Conservation (phyloP, 176 grass and related monocot species). For the Juncus inflexus region DNA sequence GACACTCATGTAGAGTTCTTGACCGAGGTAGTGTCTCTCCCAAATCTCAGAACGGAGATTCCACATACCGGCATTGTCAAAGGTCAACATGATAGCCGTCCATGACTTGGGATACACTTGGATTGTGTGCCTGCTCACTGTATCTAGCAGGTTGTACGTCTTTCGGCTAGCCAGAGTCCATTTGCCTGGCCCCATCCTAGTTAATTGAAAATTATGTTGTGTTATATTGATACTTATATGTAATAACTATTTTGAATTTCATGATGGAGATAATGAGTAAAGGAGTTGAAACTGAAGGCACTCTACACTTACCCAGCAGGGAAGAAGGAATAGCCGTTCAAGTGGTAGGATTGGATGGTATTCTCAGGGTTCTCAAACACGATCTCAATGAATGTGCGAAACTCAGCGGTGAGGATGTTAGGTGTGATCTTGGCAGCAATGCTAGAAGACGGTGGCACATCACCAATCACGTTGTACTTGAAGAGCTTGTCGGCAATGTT, state of each 20-base stretch:
- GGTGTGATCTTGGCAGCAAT: slow-evolving; percentile 20
- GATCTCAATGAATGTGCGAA: slow-evolving; percentile 61
- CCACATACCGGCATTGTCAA: slow-evolving; percentile 77
- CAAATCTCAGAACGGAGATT: slow-evolving; percentile 52
- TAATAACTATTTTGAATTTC: too few species aligned
- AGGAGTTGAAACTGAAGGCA: background rate
- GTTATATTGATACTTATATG: too few species aligned
- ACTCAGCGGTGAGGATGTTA: slow-evolving; percentile 47
- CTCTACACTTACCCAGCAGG: slow-evolving; percentile 34
- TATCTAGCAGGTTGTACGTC: slow-evolving; percentile 60
- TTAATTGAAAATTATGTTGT: background rate
- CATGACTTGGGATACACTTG: slow-evolving; percentile 60
- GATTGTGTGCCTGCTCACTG: slow-evolving; percentile 62
- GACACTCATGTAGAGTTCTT: slow-evolving; percentile 63
- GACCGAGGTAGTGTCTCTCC: slow-evolving; percentile 57
- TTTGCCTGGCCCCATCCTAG: slow-evolving; percentile 55
- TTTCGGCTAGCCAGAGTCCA: slow-evolving; percentile 38
- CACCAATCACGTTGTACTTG: slow-evolving; percentile 57
- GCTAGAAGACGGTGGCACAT: slow-evolving; percentile 30
- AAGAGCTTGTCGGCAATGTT: slow-evolving; percentile 46
- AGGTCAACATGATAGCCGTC: slow-evolving; percentile 56
- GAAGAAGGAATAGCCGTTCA: slow-evolving; percentile 70
- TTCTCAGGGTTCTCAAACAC: slow-evolving; percentile 74
- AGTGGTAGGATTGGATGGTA: slow-evolving; percentile 44
- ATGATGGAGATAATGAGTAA: too few species aligned